Base-by-base conservation (phyloP, 2,329 filamentous ascomycete genomes). In the Sclerotinia sclerotiorum region DNA sequence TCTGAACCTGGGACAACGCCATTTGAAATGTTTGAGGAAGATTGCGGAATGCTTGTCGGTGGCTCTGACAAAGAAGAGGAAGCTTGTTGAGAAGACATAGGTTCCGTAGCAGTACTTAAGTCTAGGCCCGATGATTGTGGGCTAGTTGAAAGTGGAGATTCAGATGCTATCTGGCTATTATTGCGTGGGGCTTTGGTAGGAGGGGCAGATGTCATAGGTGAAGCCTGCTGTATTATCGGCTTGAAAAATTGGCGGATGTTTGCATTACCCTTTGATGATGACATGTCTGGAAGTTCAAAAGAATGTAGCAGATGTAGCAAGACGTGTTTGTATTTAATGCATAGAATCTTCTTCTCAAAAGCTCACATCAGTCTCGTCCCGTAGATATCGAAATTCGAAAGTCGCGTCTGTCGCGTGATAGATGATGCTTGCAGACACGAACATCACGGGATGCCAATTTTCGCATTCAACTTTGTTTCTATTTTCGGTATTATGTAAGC, bases 1-100 rank as follows among this genome's bases (percentile, higher is more conserved):
- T 94, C 91, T 0, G 91, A 93, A 66, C 86, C 88, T 57, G 83
- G 84, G 52, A 94, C 90, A 67, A 89, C 63, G 21, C 65, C 48
- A 55, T 44, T 63, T 19, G 65, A 62, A 24, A 52, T 55, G 54
- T 63, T 54, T 4, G 35, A 42, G 21, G 65, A 63, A 46, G 52
- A 55, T 39, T 44, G 65, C 7, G 48, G 24, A 27, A 35, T n/a
- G 49, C 17, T n/a, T 49, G 52, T 42, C 6, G n/a, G 52, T 54
- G 56, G 57, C 17, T 46, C 27, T 15, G 65, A 49, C 32, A 52
- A 48, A 35, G 35, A 55, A 49, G 65, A 58, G 42, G 35, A 46
- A 17, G 32, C 35, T 48, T 65, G 55, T 39, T 35, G 55, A 21
- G 67, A 58, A 27, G 67, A 61, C 11, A 44, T n/a, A 46, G 32